Conservation (phyloP, 2,329 filamentous ascomycete species). For the Trichothecium roseum region DNA sequence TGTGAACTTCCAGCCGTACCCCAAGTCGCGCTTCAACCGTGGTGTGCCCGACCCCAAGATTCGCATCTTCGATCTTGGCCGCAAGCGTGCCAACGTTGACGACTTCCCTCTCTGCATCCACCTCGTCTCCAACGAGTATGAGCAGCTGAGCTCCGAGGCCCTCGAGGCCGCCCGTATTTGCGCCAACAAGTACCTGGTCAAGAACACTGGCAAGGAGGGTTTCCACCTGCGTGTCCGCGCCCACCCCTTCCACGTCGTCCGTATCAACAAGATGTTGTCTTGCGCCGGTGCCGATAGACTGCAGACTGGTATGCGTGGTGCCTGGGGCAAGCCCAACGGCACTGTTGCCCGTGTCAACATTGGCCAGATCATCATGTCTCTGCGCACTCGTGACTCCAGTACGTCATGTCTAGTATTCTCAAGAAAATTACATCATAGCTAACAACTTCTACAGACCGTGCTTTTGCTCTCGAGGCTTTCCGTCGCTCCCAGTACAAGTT, state of each 20-base stretch:
- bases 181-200: conserved; percentile 95
- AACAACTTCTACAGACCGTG: conserved; percentile 51
- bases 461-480: conserved; percentile 92
- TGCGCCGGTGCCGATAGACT: conserved; percentile 99
- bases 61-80: conserved; percentile 97
- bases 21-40: conserved; percentile 99
- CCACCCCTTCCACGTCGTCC: conserved; percentile 99
- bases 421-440: no score
- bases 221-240: conserved; percentile 74
- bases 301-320: conserved; percentile 99
- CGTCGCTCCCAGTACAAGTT: conserved; percentile 99
- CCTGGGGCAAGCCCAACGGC: conserved; percentile 99
- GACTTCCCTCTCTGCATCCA: conserved; percentile 99
- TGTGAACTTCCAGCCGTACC: conserved; percentile 61
- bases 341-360: conserved; percentile 99
- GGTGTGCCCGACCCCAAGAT: conserved; percentile 83
- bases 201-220: conserved; percentile 60
- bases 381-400: conserved; percentile 93
- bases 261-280: conserved; percentile 99
- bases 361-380: conserved; percentile 94
- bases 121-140: conserved; percentile 99
- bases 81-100: conserved; percentile 96
- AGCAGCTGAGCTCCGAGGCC: conserved; percentile 98
- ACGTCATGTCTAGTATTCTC: conserved; percentile 27
- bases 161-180: conserved; percentile 99